These are phyloP conservation scores for Rhodomyrtus tomentosa DNA, from an alignment of 345 rosid species.

Conservation along the genomic window DNA sequence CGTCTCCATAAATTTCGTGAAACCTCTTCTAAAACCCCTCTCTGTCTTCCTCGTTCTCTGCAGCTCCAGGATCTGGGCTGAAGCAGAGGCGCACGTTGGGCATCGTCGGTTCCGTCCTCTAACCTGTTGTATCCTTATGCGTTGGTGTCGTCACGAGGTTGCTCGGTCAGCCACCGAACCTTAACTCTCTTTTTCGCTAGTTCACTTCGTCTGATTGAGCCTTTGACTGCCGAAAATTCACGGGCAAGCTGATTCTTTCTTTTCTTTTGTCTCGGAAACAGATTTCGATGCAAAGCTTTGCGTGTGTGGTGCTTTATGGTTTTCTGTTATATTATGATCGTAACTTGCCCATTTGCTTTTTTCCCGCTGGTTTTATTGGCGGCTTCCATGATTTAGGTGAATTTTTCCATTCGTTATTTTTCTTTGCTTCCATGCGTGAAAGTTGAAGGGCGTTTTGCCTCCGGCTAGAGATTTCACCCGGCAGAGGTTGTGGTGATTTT, in stretches of 20 bases:
- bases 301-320: background rate
- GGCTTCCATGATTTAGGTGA: too few species aligned
- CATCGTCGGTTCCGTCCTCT: background rate
- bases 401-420: too few species aligned
- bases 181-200: background rate
- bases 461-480: background rate
- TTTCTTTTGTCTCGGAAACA: background rate
- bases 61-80: background rate
- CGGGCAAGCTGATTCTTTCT: background rate
- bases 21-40: background rate
- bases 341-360: background rate
- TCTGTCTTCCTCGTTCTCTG: background rate
- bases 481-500: background rate
- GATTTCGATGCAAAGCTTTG: background rate
- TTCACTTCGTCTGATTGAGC: background rate
- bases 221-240: background rate
- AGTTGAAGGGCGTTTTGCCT: background rate
- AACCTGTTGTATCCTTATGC: background rate
- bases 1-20: background rate
- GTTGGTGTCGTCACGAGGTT: background rate
- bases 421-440: too few species aligned
- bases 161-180: background rate
- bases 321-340: background rate
- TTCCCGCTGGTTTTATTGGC: too few species aligned
- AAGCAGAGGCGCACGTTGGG: background rate